Evolutionary conservation across 192 early-diverging fungal species (phyloP).

Genomic region (Coemansia sp.): DNA sequence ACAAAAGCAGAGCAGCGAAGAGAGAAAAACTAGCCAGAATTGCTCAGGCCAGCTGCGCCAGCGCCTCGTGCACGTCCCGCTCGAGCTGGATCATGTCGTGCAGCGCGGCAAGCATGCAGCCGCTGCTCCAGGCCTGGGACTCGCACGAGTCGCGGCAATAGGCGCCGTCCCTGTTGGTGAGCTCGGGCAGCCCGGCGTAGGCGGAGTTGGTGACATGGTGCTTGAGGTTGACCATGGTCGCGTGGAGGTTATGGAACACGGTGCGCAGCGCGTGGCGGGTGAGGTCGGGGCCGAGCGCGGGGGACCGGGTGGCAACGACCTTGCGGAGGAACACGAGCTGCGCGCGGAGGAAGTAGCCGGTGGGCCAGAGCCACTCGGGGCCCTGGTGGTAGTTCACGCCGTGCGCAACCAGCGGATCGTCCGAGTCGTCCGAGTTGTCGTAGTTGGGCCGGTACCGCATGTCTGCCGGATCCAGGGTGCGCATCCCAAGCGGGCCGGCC

Average conservation of each 20-base stretch:
- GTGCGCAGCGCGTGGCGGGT: slow-evolving; percentile 56
- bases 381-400: slow-evolving; percentile 99
- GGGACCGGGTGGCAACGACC: slow-evolving; percentile 13
- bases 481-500: slow-evolving; percentile 87
- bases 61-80: slow-evolving; percentile 27
- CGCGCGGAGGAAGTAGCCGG: slow-evolving; percentile 87
- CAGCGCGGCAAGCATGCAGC: slow-evolving; percentile 46
- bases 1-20: neutral
- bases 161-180: slow-evolving; percentile 86
- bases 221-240: slow-evolving; percentile 69
- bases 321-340: slow-evolving; percentile 68
- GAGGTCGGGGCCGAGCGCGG: neutral
- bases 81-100: slow-evolving; percentile 40
- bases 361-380: slow-evolving; percentile 96
- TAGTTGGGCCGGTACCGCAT: slow-evolving; percentile 92
- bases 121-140: slow-evolving; percentile 87
- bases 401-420: slow-evolving; percentile 84
- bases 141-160: slow-evolving; percentile 82
- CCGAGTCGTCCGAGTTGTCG: slow-evolving; percentile 87
- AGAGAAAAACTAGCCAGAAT: neutral
- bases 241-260: slow-evolving; percentile 71
- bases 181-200: slow-evolving; percentile 92
- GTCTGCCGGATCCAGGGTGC: slow-evolving; percentile 93
- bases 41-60: slow-evolving; percentile 1
- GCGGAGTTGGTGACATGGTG: slow-evolving; percentile 63